Evolutionary conservation across 2,329 filamentous ascomycete genomes (phyloP), one percentile per base, ranked within the genome.

Genomic region (Fusarium equiseti): DNA sequence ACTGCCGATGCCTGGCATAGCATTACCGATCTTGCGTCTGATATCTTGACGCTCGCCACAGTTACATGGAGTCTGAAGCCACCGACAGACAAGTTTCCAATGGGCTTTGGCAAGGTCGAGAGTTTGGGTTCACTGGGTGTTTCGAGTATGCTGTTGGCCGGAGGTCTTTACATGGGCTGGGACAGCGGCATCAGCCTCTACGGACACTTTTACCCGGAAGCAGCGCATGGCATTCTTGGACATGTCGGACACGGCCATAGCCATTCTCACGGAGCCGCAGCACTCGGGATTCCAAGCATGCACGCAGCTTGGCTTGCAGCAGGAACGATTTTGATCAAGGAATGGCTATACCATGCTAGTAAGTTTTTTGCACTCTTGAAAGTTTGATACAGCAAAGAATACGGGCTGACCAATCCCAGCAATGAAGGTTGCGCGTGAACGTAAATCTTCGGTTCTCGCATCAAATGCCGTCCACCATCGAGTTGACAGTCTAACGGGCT

Each of bases 261-360:
- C 63, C 90, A 92, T 78, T 86, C 86, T 65, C 89, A 91, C 76
- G 83, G 80, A 44, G 74, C 77, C 18, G 70, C 77, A 22, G 77
- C 76, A 29, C 72, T 82, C 13, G 87, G 87, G 59, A 82, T 88
- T 3, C 96, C 96, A 0, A 97, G 93, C 80, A 88, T 99, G 72
- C 95, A 98, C 79, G 96, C 96, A 24, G 95, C 93, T 10, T 99
- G 96, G 96, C 83, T 99, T 64, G 95, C 96, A 38, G 92, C 89
- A 43, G 95, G 93, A 22, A 97, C 94, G 3, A 96, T 99, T 61
- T 81, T 94, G 27, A 85, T 98, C 76, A 99, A 99, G 82, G 96
- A 99, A 81, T 99, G 95, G 93, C 85, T 99, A 27, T 99, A 98
- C 79, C 91, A 92, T 84, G 94, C 95, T 70, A 99, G 95, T 96